phyloP scores from a whole-genome alignment of 2,329 filamentous ascomycete genomes.

The Cladosporium colombiae region DNA sequence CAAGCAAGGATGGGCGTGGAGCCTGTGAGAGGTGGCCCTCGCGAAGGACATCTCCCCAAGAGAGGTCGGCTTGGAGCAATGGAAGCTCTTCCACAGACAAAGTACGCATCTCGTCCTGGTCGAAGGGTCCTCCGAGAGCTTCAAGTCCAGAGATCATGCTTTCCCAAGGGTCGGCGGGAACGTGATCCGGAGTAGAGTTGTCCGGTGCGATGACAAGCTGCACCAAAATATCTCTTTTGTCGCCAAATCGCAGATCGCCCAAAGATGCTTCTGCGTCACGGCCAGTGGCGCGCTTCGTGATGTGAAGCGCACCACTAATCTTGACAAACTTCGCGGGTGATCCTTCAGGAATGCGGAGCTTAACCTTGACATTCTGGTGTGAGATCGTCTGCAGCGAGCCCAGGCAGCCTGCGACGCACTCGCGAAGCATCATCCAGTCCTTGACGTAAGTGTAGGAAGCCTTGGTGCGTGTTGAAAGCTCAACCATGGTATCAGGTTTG shows the following conservation, averaged over 20 bases:
- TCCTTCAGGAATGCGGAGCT: slow-evolving; percentile 89
- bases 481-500: slow-evolving; percentile 98
- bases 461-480: slow-evolving; percentile 91
- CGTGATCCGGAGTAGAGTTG: slow-evolving; percentile 74
- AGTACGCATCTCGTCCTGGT: slow-evolving; percentile 80
- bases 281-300: slow-evolving; percentile 92
- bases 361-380: slow-evolving; percentile 97
- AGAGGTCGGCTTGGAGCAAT: slow-evolving; percentile 89
- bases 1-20: slow-evolving; percentile 83
- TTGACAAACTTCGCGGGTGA: slow-evolving; percentile 98
- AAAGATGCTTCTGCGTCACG: slow-evolving; percentile 90
- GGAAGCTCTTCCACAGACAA: slow-evolving; percentile 92
- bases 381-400: slow-evolving; percentile 90
- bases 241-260: slow-evolving; percentile 90
- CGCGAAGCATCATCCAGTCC: slow-evolving; percentile 99
- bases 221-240: slow-evolving; percentile 91
- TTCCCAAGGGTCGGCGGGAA: slow-evolving; percentile 95
- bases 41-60: slow-evolving; percentile 88
- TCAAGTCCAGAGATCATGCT: slow-evolving; percentile 94
- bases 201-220: slow-evolving; percentile 92
- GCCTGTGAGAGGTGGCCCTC: slow-evolving; percentile 85
- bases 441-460: slow-evolving; percentile 98
- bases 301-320: slow-evolving; percentile 93
- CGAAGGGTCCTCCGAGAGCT: slow-evolving; percentile 82
- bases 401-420: slow-evolving; percentile 90